Percentiles rank a stretch among this genome's conserved stretches.
Conservation (phyloP, 2,329 filamentous ascomycete genomes). For the Shiraia bambusicola region DNA sequence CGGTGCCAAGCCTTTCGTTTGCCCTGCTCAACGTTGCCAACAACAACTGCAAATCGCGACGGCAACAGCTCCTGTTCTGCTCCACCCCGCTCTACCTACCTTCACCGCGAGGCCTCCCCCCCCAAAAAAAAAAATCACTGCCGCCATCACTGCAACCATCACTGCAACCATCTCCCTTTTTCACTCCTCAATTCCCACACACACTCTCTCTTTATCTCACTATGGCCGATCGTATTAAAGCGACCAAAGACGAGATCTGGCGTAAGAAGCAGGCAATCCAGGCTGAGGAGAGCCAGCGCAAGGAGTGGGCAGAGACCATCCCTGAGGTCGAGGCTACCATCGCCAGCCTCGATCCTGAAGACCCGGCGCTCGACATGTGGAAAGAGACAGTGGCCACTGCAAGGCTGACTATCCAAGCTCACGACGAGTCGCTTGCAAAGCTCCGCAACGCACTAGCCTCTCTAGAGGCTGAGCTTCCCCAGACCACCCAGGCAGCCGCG, state of each 20-base stretch:
- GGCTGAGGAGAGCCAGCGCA: constrained; percentile 17
- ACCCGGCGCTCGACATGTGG: constrained; percentile 80
- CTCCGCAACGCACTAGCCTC: constrained; percentile 65
- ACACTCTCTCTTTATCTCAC: constrained; percentile 3
- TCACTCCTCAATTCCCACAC: constrained; percentile 2
- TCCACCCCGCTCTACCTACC: too few species aligned
- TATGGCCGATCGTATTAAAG: constrained; percentile 30
- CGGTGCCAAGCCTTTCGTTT: too few species aligned
- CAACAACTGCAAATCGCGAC: too few species aligned
- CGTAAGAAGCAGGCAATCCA: constrained; percentile 27
- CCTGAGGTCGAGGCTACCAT: constrained; percentile 72
- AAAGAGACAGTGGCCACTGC: constrained; percentile 51
- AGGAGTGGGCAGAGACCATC: constrained; percentile 74
- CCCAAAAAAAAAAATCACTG: neutral
- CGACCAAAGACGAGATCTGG: constrained; percentile 30
- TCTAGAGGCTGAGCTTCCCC: constrained; percentile 51
- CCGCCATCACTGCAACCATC: constrained; percentile 2
- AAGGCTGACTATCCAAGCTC: constrained; percentile 61
- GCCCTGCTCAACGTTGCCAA: too few species aligned
- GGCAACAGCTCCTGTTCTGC: too few species aligned
- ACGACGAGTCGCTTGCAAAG: constrained; percentile 72
- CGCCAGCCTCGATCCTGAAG: constrained; percentile 65
- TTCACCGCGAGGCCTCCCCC: neutral
- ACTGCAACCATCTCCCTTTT: neutral
- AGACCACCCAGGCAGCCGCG: constrained; percentile 37